These are phyloP conservation scores for Fusarium sp. DNA, from an alignment of 2,329 filamentous ascomycete genomes.

Conservation along the genomic window DNA sequence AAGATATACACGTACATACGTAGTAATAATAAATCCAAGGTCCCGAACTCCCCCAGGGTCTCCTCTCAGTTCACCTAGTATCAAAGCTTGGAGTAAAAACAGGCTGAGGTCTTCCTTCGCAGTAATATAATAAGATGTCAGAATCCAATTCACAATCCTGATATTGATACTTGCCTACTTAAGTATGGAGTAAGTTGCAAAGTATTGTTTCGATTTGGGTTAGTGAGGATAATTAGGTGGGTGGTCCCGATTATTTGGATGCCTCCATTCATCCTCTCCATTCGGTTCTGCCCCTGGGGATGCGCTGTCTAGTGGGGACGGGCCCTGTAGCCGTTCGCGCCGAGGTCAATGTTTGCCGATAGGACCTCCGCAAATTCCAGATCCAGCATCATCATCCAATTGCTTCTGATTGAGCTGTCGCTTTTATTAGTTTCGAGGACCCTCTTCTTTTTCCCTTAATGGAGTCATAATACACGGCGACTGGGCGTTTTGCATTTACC, in stretches of 20 bases:
- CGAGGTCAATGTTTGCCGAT: constrained; percentile 38
- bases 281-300: constrained; percentile 10
- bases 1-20: too few species aligned
- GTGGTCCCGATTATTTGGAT: background rate
- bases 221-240: too few species aligned
- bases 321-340: constrained; percentile 33
- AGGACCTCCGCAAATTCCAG: constrained; percentile 30
- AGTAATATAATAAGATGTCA: too few species aligned
- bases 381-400: constrained; percentile 31
- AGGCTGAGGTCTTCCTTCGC: too few species aligned
- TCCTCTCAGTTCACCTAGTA: too few species aligned
- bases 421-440: constrained; percentile 18
- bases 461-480: constrained; percentile 35
- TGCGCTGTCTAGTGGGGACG: constrained; percentile 24
- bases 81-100: too few species aligned
- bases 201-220: too few species aligned
- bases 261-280: background rate
- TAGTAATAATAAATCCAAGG: too few species aligned
- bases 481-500: constrained; percentile 21
- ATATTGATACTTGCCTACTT: too few species aligned
- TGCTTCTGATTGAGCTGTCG: constrained; percentile 34
- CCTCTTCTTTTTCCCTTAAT: constrained; percentile 34
- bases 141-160: too few species aligned
- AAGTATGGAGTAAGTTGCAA: too few species aligned
- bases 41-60: too few species aligned